Conservation (phyloP, 2,329 filamentous ascomycete genomes). For the Fusarium compactum region DNA sequence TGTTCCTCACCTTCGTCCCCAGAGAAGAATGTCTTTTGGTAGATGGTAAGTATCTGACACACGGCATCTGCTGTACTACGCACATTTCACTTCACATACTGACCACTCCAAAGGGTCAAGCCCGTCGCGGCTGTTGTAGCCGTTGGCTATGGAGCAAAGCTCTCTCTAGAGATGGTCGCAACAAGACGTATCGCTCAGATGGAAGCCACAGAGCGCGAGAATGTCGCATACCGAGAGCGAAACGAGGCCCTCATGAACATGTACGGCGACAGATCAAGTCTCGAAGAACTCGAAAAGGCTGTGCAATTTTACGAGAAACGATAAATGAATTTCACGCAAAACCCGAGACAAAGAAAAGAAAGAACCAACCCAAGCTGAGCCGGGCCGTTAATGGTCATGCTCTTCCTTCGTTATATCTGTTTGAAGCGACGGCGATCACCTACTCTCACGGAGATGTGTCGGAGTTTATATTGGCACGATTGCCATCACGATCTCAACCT, state of each 20-base stretch:
- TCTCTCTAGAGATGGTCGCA: conserved; percentile 48
- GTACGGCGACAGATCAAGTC: conserved; percentile 63
- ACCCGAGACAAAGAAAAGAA: background rate
- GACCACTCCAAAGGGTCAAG: conserved; percentile 48
- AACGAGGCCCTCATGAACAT: conserved; percentile 61
- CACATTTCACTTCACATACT: conserved; percentile 5
- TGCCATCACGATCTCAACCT: conserved; percentile 26
- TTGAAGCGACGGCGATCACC: conserved; percentile 25
- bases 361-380: conserved; percentile 1
- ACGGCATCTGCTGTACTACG: background rate
- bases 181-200: conserved; percentile 48
- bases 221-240: conserved; percentile 52
- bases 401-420: conserved; percentile 14
- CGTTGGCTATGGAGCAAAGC: conserved; percentile 53
- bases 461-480: conserved; percentile 33
- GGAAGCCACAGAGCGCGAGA: conserved; percentile 51
- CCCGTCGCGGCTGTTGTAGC: conserved; percentile 50
- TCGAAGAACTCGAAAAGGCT: conserved; percentile 62
- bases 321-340: conserved; percentile 31
- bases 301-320: conserved; percentile 60
- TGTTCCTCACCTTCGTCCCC: conserved; percentile 46
- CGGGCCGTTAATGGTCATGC: background rate
- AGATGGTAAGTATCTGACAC: conserved; percentile 36
- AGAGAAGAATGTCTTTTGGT: conserved; percentile 43
- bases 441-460: conserved; percentile 13